Percentiles rank a stretch among this genome's conserved stretches.
Evolutionary conservation across 2,329 filamentous ascomycete species (phyloP).

Genomic region (Aspergillus hortae): DNA sequence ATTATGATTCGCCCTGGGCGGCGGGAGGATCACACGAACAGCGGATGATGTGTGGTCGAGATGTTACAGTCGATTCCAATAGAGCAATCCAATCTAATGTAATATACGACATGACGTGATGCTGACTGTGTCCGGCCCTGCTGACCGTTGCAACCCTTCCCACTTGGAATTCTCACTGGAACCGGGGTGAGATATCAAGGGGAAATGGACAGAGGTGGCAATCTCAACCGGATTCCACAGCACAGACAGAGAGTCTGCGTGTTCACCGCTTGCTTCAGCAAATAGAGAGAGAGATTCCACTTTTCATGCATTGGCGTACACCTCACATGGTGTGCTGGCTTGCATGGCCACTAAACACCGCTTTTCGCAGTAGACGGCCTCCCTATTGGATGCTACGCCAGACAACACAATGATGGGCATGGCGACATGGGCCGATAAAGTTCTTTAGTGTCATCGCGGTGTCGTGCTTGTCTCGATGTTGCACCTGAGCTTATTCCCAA

Average conservation of each 20-base stretch:
- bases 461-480: slow-evolving; percentile 13
- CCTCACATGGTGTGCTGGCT: slow-evolving; percentile 29
- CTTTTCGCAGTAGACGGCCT: slow-evolving; percentile 6
- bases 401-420: slow-evolving; percentile 7
- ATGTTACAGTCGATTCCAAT: slow-evolving; percentile 12
- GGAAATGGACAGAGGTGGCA: not conserved
- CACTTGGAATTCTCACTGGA: not conserved
- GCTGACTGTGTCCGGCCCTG: slow-evolving; percentile 11
- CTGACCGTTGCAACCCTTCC: not conserved
- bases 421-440: slow-evolving; percentile 8
- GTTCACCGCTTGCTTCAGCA: slow-evolving; percentile 17
- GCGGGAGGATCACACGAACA: slow-evolving; percentile 17
- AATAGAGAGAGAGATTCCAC: slow-evolving; percentile 12
- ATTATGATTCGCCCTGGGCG: slow-evolving; percentile 12
- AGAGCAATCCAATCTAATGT: slow-evolving; percentile 16
- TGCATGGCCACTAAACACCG: slow-evolving; percentile 10
- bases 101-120: slow-evolving; percentile 11
- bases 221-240: slow-evolving; percentile 1
- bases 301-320: slow-evolving; percentile 15
- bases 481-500: slow-evolving; percentile 18
- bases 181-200: not conserved
- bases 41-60: slow-evolving; percentile 8
- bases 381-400: slow-evolving; percentile 16
- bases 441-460: slow-evolving; percentile 9
- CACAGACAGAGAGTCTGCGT: slow-evolving; percentile 4